These are phyloP conservation scores for Pseudogymnoascus sp. DNA, from an alignment of 2,329 filamentous ascomycete species.

Conservation along the genomic window DNA sequence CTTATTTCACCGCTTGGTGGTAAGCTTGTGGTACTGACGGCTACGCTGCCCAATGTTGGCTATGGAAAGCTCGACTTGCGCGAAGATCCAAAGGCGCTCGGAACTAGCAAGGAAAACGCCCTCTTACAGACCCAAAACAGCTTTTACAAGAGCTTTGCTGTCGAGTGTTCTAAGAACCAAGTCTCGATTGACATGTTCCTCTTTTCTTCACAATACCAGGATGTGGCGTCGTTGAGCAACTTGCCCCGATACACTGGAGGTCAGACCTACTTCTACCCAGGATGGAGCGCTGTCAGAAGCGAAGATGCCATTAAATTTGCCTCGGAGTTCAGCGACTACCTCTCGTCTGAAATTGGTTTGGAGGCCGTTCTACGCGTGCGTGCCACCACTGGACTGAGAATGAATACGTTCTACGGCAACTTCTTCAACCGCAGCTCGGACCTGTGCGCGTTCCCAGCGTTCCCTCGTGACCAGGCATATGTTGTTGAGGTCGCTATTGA, in stretches of 20 bases:
- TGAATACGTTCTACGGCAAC: conserved; percentile 94
- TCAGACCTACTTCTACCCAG: conserved; percentile 97
- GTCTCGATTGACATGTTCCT: conserved; percentile 98
- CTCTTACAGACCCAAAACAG: conserved; percentile 87
- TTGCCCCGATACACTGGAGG: conserved; percentile 92
- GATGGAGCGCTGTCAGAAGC: conserved; percentile 87
- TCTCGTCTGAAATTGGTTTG: conserved; percentile 92
- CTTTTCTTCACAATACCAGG: conserved; percentile 92
- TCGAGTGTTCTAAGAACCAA: conserved; percentile 98
- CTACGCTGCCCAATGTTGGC: conserved; percentile 83
- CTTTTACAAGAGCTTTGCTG: conserved; percentile 98
- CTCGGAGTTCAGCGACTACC: conserved; percentile 89
- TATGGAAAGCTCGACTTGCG: conserved; percentile 85
- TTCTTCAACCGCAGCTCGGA: conserved; percentile 99
- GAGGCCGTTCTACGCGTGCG: conserved; percentile 94
- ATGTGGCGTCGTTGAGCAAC: conserved; percentile 93
- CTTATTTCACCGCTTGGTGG: conserved; percentile 89
- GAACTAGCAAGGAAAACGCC: conserved; percentile 82
- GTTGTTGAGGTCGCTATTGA: conserved; percentile 98
- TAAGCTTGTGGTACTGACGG: conserved; percentile 86
- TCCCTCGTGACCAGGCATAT: conserved; percentile 94
- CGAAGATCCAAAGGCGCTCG: conserved; percentile 92
- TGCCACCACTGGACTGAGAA: conserved; percentile 86
- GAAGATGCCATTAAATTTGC: conserved; percentile 98
- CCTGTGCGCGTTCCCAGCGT: conserved; percentile 94